Conservation (phyloP, 176 grass and related monocot genomes). For the Juncus effusus region DNA sequence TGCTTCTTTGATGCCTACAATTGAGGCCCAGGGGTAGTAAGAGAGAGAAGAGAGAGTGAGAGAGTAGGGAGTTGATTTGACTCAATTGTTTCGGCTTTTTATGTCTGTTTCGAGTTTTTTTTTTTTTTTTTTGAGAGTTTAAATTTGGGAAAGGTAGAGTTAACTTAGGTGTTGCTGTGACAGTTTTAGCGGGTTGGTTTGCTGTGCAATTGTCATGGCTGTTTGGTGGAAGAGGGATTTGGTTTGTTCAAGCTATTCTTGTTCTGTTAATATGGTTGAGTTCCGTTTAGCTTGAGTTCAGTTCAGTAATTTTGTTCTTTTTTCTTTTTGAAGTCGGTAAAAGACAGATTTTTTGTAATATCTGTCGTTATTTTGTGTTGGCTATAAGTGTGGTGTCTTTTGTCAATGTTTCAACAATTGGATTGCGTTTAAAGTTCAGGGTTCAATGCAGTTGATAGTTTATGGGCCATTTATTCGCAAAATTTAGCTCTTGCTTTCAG, state of each 20-base stretch:
- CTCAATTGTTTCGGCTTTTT: neutral
- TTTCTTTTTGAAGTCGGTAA: neutral
- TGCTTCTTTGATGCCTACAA: slow-evolving; percentile 55
- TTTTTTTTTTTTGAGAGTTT: slow-evolving; percentile 25
- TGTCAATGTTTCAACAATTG: slow-evolving; percentile 1
- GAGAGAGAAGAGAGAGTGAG: too few relatives aligned
- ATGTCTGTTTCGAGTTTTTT: slow-evolving; percentile 10
- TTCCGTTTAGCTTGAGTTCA: slow-evolving; percentile 7
- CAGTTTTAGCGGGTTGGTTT: slow-evolving; percentile 14
- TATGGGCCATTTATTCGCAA: too few relatives aligned
- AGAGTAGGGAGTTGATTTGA: too few relatives aligned
- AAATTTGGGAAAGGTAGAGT: slow-evolving; percentile 18
- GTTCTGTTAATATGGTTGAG: slow-evolving; percentile 31
- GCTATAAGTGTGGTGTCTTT: neutral
- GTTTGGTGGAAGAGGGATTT: slow-evolving; percentile 11
- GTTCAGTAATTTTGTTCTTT: slow-evolving; percentile 11
- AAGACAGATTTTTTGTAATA: slow-evolving; percentile 31
- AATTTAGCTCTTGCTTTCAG: too few relatives aligned
- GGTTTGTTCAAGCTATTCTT: neutral
- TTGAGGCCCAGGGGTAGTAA: slow-evolving; percentile 61
- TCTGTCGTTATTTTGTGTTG: slow-evolving; percentile 20
- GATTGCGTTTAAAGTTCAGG: neutral
- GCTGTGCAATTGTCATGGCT: slow-evolving; percentile 22
- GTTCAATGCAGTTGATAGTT: too few relatives aligned
- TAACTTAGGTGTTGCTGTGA: slow-evolving; percentile 21